A percentile compares a stretch with the other conserved stretches of the same genome.
Conservation (phyloP, 257 asterid genomes). For the Solanum medicagineum region DNA sequence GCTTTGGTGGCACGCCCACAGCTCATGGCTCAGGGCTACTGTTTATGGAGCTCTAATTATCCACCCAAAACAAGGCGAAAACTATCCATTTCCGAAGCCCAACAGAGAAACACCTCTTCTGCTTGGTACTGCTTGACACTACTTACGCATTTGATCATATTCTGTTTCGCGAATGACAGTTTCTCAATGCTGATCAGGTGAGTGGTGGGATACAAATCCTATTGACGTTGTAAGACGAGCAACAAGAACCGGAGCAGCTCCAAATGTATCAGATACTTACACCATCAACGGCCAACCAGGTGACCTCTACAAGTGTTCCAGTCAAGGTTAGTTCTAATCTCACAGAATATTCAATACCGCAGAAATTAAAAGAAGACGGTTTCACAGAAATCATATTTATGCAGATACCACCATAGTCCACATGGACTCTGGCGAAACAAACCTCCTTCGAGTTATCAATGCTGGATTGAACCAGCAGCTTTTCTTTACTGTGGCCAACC, state of each 20-base stretch:
- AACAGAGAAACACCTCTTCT: slow-evolving; percentile 28
- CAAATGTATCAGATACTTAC: slow-evolving; percentile 59
- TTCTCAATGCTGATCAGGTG: neutral
- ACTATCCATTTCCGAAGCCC: slow-evolving; percentile 78
- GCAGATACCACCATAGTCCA: slow-evolving; percentile 56
- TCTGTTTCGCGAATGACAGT: neutral
- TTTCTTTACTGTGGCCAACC: slow-evolving; percentile 77
- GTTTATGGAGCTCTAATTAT: slow-evolving; percentile 72
- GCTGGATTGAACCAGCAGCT: slow-evolving; percentile 78
- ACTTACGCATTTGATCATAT: neutral
- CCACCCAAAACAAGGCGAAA: slow-evolving; percentile 50
- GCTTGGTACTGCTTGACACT: neutral
- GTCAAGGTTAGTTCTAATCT: slow-evolving; percentile 25
- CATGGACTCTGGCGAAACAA: slow-evolving; percentile 47
- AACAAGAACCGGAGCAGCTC: slow-evolving; percentile 65
- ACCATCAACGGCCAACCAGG: neutral
- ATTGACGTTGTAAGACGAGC: slow-evolving; percentile 32
- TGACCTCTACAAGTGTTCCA: slow-evolving; percentile 42
- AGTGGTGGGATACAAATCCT: neutral
- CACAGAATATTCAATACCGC: too few species aligned
- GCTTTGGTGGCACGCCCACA: slow-evolving; percentile 97
- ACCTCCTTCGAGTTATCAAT: slow-evolving; percentile 61
- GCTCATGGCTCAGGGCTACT: slow-evolving; percentile 91
- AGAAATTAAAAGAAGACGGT: neutral
- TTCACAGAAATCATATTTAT: neutral